Percentiles rank a stretch among this genome's conserved stretches.
phyloP scores from a whole-genome alignment of 2,329 filamentous ascomycete genomes.

The Aspergillus novoparasiticus region DNA sequence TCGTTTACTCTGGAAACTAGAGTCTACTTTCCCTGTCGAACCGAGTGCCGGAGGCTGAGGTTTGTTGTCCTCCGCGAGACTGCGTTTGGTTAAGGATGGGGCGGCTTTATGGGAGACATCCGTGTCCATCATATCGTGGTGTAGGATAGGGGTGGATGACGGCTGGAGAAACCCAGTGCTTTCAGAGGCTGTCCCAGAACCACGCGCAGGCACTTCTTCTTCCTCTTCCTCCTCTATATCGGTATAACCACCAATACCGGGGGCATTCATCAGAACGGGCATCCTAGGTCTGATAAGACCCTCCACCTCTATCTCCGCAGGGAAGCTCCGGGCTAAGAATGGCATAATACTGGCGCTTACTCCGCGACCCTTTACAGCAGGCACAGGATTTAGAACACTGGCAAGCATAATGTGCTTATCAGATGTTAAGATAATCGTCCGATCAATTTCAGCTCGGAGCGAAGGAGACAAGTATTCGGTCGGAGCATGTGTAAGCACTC shows the following conservation, averaged over 20 bases:
- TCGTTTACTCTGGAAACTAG: slow-evolving; percentile 32
- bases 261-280: slow-evolving; percentile 44
- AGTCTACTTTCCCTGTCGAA: slow-evolving; percentile 4
- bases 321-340: slow-evolving; percentile 70
- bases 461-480: slow-evolving; percentile 70
- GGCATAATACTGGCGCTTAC: slow-evolving; percentile 76
- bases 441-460: slow-evolving; percentile 74
- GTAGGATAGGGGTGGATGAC: slow-evolving; percentile 16
- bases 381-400: slow-evolving; percentile 77
- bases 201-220: slow-evolving; percentile 23
- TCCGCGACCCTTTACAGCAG: slow-evolving; percentile 62
- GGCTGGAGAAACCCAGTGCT: slow-evolving; percentile 29
- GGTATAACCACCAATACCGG: slow-evolving; percentile 29
- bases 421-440: slow-evolving; percentile 72
- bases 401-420: slow-evolving; percentile 75
- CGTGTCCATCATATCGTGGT: slow-evolving; percentile 17
- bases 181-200: slow-evolving; percentile 18
- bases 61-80: slow-evolving; percentile 28
- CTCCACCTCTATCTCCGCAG: slow-evolving; percentile 68
- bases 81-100: slow-evolving; percentile 30
- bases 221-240: slow-evolving; percentile 34
- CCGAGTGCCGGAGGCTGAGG: slow-evolving; percentile 6
- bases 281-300: slow-evolving; percentile 62
- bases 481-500: slow-evolving; percentile 65
- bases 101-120: slow-evolving; percentile 14